Conservation (phyloP, 352 stramenopile species). For the Phytophthora macrochlamydospora region DNA sequence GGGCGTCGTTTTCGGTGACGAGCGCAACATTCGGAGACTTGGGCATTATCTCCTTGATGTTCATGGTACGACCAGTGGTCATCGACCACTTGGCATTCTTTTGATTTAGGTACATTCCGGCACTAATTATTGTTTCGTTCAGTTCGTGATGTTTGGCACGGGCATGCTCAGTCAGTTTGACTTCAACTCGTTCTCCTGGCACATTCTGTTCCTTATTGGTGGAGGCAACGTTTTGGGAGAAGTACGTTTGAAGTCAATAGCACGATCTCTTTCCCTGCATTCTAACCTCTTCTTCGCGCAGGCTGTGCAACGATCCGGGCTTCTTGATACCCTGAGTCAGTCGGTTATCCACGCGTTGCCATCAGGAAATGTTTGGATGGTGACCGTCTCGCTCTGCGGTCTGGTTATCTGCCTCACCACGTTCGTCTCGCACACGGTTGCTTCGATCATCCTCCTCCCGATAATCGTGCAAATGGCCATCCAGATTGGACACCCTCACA, state of each 20-base stretch:
- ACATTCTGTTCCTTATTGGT: constrained; percentile 93
- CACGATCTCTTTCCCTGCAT: no score
- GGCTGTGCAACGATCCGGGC: constrained; percentile 82
- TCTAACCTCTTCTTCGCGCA: constrained; percentile 12
- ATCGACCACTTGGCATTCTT: background rate
- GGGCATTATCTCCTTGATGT: constrained; percentile 91
- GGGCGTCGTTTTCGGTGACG: constrained; percentile 88
- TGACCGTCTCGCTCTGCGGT: constrained; percentile 86
- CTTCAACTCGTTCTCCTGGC: constrained; percentile 95
- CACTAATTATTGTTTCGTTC: background rate
- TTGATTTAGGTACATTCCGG: background rate
- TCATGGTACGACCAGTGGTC: constrained; percentile 67
- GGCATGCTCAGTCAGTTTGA: constrained; percentile 92
- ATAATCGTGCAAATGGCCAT: constrained; percentile 92
- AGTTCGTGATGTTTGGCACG: constrained; percentile 89
- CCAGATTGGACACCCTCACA: constrained; percentile 86
- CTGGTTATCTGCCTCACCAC: constrained; percentile 90
- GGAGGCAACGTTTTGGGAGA: constrained; percentile 92
- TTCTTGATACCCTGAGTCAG: constrained; percentile 84
- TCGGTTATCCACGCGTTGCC: constrained; percentile 83
- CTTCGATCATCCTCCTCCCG: constrained; percentile 91
- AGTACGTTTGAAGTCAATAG: constrained; percentile 37
- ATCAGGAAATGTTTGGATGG: constrained; percentile 83
- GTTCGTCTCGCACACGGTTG: constrained; percentile 94
- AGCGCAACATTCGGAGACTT: constrained; percentile 90